Conservation (phyloP, 2,329 filamentous ascomycete genomes). For the Lachnellula hyalina region DNA sequence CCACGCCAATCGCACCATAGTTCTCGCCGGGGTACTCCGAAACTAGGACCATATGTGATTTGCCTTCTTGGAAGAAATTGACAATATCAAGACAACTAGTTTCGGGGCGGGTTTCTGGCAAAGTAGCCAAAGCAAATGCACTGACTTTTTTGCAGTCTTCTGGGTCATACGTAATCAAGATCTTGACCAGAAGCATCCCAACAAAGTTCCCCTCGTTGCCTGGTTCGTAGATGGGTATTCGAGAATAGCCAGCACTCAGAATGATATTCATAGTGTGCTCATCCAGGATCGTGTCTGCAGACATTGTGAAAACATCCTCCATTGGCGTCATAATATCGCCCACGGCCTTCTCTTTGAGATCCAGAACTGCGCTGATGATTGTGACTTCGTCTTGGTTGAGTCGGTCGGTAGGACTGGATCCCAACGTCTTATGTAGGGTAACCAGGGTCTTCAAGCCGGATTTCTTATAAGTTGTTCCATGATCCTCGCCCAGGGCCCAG, state of each 20-base stretch:
- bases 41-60: constrained; percentile 97
- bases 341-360: constrained; percentile 93
- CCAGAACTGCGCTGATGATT: constrained; percentile 94
- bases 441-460: constrained; percentile 94
- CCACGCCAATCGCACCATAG: constrained; percentile 83
- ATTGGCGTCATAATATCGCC: constrained; percentile 98
- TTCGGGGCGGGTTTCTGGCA: constrained; percentile 90
- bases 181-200: constrained; percentile 97
- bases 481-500: constrained; percentile 86
- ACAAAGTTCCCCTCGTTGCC: constrained; percentile 85
- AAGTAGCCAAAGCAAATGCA: constrained; percentile 87
- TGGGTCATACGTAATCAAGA: constrained; percentile 96
- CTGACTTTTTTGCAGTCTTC: constrained; percentile 83
- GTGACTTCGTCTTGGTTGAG: constrained; percentile 97
- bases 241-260: constrained; percentile 86
- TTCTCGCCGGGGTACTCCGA: constrained; percentile 87
- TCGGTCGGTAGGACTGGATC: constrained; percentile 74
- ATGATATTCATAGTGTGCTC: constrained; percentile 94
- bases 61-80: constrained; percentile 99
- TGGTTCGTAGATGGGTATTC: constrained; percentile 88
- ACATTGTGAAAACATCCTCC: constrained; percentile 94
- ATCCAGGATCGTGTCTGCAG: constrained; percentile 88
- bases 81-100: constrained; percentile 98
- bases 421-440: constrained; percentile 86
- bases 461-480: constrained; percentile 97